Base-by-base conservation (phyloP, 1,284 basidiomycete species). In the Sanguinoderma infundibulare region DNA sequence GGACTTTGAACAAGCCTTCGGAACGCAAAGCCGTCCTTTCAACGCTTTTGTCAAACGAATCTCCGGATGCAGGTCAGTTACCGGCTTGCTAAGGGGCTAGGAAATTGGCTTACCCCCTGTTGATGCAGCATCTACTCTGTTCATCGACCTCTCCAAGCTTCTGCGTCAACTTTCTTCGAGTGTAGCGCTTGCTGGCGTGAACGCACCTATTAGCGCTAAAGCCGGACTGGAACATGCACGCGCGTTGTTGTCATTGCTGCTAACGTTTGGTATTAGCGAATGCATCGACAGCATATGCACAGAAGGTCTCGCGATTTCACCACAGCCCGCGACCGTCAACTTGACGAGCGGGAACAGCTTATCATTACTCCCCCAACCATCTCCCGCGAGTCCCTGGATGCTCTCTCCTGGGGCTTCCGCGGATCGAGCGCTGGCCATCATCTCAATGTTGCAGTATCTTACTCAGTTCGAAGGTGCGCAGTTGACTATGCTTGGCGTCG, bases 361-460 rank as follows among this genome's bases (percentile, higher is more conserved):
- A 8, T 80, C 81, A 0, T 55, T 89, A 34, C 85, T 82, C 68
- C 72, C 74, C 0, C 70, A 67, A 5, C 73, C 74, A 17, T 72
- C 73, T 38, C 66, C 82, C 4, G 72, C 71, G 34, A 80, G 81
- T 32, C 70, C 77, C 6, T 96, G 94, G 92, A 83, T 81, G 42
- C 75, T 92, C n/a, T 96, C 93, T 0, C 77, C 83, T 0, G 77
- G 82, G 42, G 81, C 81, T 1, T 91, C 94, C 0, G 91, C 94
- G 0, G 77, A 85, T 6, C 82, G 90, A 20, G 84, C 90, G 7
- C 71, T 95, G 14, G 83, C 84, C 0, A 85, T 96, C 50, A 76
- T 90, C 15, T 80, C 87, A 3, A 73, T 92, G 10, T 80, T 96
- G 2, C 85, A 90, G 38, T 83, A 86, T 0, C 84, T 95, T 67